phyloP scores from a whole-genome alignment of 1,284 basidiomycete species.

The Cryptococcus hybrid region DNA sequence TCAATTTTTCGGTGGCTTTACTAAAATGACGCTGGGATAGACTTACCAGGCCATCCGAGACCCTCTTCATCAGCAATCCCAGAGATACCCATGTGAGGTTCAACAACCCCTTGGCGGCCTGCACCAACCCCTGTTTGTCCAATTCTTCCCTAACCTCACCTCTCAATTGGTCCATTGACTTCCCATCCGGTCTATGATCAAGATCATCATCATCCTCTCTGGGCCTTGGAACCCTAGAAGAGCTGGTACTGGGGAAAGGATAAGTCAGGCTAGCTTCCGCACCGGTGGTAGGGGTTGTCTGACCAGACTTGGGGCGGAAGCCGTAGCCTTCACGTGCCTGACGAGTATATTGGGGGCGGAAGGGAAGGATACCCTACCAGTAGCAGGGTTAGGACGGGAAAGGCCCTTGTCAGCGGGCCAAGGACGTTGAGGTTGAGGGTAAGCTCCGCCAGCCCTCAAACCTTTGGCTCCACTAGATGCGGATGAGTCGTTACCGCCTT shows the following conservation, averaged over 20 bases:
- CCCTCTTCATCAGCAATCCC: conserved; percentile 77
- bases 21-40: neutral
- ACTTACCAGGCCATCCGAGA: conserved; percentile 87
- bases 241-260: conserved; percentile 8
- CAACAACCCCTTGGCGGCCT: conserved; percentile 5
- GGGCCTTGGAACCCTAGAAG: too few relatives aligned
- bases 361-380: conserved; percentile 9
- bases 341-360: conserved; percentile 6
- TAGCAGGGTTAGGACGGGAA: conserved; percentile 7
- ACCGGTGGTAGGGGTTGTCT: conserved; percentile 56
- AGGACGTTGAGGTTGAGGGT: conserved; percentile 1
- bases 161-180: conserved; percentile 24
- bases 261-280: conserved; percentile 1
- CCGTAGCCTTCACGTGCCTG: conserved; percentile 69
- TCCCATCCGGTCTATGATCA: conserved; percentile 32
- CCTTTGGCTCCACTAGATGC: neutral
- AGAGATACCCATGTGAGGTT: conserved; percentile 22
- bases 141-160: conserved; percentile 25
- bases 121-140: conserved; percentile 14
- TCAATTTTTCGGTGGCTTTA: neutral
- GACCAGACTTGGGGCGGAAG: conserved; percentile 66
- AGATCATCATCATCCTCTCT: conserved; percentile 26
- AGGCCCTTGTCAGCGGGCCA: conserved; percentile 11
- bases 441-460: neutral
- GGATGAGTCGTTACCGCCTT: too few relatives aligned